These are phyloP conservation scores for Oidium heveae DNA, from an alignment of 2,329 filamentous ascomycete genomes.

Conservation along the genomic window DNA sequence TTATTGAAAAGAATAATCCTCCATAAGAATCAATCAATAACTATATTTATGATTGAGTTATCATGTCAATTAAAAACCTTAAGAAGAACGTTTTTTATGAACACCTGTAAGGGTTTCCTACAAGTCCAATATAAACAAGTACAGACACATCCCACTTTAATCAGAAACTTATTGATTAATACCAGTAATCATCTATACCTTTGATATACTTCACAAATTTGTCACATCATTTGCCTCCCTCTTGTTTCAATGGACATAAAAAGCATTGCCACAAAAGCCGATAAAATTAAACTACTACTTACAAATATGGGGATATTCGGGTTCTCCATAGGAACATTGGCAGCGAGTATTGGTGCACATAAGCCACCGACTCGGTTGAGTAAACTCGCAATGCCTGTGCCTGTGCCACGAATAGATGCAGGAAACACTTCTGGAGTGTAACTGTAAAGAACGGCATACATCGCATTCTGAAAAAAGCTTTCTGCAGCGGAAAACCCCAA, in stretches of 20 bases:
- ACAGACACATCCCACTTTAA: too few relatives aligned
- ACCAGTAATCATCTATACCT: too few relatives aligned
- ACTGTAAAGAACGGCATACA: slow-evolving; percentile 53
- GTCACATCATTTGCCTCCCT: slow-evolving; percentile 28
- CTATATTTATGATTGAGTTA: too few relatives aligned
- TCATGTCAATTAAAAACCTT: too few relatives aligned
- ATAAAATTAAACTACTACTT: slow-evolving; percentile 28
- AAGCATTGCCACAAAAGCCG: slow-evolving; percentile 32
- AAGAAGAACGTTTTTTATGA: too few relatives aligned
- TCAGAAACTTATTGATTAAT: too few relatives aligned
- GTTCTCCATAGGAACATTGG: slow-evolving; percentile 19
- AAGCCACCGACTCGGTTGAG: slow-evolving; percentile 43
- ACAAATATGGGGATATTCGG: slow-evolving; percentile 31
- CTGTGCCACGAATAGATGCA: slow-evolving; percentile 43
- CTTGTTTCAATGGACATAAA: slow-evolving; percentile 37
- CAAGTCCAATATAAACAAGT: too few relatives aligned
- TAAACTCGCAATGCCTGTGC: slow-evolving; percentile 46
- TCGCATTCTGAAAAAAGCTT: slow-evolving; percentile 50
- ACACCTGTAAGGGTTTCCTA: too few relatives aligned
- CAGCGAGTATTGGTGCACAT: slow-evolving; percentile 42
- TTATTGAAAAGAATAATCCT: too few relatives aligned
- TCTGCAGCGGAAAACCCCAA: slow-evolving; percentile 41
- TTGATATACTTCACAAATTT: too few relatives aligned
- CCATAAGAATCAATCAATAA: too few relatives aligned
- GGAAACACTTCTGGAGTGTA: slow-evolving; percentile 60